Percentiles rank a stretch among this genome's conserved stretches.
These are phyloP conservation scores for Podaxis sp. DNA, from an alignment of 768 basidiomycete genomes.

Conservation along the genomic window DNA sequence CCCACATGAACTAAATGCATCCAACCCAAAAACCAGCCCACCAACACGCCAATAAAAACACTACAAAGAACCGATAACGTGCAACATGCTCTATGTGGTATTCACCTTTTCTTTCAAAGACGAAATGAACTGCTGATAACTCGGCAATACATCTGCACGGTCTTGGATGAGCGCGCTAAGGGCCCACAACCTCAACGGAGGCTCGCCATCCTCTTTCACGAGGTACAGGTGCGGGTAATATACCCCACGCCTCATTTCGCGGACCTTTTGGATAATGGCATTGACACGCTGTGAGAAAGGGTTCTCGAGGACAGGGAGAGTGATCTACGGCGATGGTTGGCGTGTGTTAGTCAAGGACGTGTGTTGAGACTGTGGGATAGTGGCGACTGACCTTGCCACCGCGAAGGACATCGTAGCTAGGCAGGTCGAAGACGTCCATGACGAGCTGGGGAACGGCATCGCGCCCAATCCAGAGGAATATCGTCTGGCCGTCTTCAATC, in stretches of 20 bases:
- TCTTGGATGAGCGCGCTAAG: conserved; percentile 94
- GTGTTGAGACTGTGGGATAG: conserved; percentile 3
- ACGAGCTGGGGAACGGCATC: conserved; percentile 96
- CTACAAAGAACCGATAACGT: neutral
- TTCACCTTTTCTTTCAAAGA: conserved; percentile 88
- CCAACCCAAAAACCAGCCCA: neutral
- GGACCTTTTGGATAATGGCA: conserved; percentile 89
- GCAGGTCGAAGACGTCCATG: conserved; percentile 91
- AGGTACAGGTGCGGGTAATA: conserved; percentile 95
- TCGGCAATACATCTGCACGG: conserved; percentile 90
- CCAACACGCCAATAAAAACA: neutral
- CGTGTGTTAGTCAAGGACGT: neutral
- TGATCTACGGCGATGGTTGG: conserved; percentile 50
- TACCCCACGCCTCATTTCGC: conserved; percentile 89
- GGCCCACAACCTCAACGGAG: conserved; percentile 92
- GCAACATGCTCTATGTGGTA: conserved; percentile 22
- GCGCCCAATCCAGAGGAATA: conserved; percentile 98
- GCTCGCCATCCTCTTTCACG: conserved; percentile 98
- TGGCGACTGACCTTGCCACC: conserved; percentile 79
- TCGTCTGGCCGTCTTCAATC: conserved; percentile 96
- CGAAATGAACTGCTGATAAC: conserved; percentile 93
- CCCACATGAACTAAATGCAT: neutral
- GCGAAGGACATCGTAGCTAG: conserved; percentile 83
- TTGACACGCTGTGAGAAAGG: conserved; percentile 95
- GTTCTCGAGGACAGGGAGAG: conserved; percentile 89